phyloP scores from a whole-genome alignment of 768 basidiomycete species.

The Psilocybe cyanescens region DNA sequence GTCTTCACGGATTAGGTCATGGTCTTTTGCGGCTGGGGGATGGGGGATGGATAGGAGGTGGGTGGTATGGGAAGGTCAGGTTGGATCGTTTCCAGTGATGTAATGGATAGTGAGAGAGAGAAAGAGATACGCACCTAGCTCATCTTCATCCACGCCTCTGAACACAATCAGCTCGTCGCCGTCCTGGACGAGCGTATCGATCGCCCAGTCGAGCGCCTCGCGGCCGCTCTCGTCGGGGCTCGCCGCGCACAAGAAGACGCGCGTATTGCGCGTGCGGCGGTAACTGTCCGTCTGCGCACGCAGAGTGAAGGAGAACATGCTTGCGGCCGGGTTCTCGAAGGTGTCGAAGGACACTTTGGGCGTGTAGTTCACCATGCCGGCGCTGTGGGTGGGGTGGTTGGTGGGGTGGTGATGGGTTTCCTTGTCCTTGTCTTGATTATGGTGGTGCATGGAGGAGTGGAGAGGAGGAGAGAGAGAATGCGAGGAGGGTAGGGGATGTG shows the following conservation, averaged over 20 bases:
- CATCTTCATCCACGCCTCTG: constrained; percentile 88
- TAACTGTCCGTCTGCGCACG: constrained; percentile 87
- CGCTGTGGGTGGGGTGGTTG: constrained; percentile 6
- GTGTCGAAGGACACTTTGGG: constrained; percentile 88
- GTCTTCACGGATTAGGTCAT: constrained; percentile 50
- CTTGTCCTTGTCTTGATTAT: background rate
- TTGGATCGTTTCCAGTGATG: no score
- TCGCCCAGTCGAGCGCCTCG: constrained; percentile 91
- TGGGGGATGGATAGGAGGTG: background rate
- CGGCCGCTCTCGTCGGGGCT: constrained; percentile 87
- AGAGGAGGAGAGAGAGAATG: background rate
- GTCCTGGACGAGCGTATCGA: constrained; percentile 82
- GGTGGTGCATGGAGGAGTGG: constrained; percentile 3
- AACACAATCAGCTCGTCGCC: constrained; percentile 94
- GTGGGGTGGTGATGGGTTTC: constrained; percentile 6
- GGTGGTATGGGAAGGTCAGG: background rate
- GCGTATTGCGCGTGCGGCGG: constrained; percentile 70
- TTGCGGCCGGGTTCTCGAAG: constrained; percentile 78
- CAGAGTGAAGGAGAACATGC: constrained; percentile 89
- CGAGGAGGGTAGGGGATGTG: background rate
- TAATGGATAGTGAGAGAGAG: background rate
- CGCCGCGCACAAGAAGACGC: constrained; percentile 89
- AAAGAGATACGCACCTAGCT: constrained; percentile 57
- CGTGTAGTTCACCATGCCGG: constrained; percentile 39
- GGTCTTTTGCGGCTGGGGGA: background rate